Conservation (phyloP, 208 protist genomes). For the Leishmania aethiopica region DNA sequence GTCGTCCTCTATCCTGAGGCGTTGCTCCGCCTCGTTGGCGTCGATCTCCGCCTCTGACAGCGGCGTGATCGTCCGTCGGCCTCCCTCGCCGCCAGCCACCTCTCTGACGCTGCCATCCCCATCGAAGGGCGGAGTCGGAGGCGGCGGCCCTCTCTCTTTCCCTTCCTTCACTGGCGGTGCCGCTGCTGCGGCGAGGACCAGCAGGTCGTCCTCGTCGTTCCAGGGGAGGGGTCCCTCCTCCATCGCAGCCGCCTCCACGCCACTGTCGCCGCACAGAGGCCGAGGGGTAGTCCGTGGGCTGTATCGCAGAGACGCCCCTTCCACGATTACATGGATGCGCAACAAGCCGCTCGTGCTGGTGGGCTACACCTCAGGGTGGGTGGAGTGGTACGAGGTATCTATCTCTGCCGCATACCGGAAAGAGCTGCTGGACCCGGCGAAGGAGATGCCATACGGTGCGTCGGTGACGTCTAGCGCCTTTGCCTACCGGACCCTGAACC, state of each 20-base stretch:
- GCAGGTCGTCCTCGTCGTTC: not conserved
- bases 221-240: not conserved
- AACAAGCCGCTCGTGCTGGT: constrained; percentile 82
- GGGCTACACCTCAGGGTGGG: constrained; percentile 58
- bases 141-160: not conserved
- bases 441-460: constrained; percentile 24
- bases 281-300: not conserved
- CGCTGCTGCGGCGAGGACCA: not conserved
- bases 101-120: not conserved
- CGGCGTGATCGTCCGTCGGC: not conserved
- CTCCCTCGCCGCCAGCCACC: not conserved
- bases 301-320: constrained; percentile 29
- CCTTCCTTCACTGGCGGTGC: not conserved
- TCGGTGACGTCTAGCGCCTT: constrained; percentile 27
- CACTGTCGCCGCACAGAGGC: not conserved
- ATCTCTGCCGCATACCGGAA: constrained; percentile 34
- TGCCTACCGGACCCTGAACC: constrained; percentile 33
- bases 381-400: constrained; percentile 82
- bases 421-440: constrained; percentile 25
- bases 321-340: constrained; percentile 90
- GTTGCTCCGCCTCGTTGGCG: not conserved
- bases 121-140: not conserved
- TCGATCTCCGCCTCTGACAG: not conserved
- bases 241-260: not conserved
- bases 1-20: not conserved